Base-by-base conservation (phyloP, 2,329 filamentous ascomycete genomes). In the Calonectria henricotiae region DNA sequence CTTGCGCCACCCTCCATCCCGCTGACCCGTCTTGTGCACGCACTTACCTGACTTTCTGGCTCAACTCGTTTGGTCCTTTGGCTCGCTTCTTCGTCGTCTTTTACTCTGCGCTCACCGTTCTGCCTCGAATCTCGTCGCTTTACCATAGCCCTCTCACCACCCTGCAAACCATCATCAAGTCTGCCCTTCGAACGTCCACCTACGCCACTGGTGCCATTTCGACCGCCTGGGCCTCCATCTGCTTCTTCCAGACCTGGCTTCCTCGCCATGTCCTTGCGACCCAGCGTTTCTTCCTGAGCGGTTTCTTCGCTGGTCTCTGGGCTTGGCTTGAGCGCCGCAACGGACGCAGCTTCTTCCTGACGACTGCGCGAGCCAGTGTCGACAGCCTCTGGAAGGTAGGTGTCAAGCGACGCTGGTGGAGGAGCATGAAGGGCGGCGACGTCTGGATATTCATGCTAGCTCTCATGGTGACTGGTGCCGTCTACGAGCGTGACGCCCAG, bases 381-480 rank as follows among this genome's bases (percentile, higher is more conserved):
- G 93, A 97, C 80, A 94, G 90, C 43, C 82, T 95, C 54, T 98
- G 95, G 94, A 97, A 97, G 85, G 94, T 97, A 0, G 95, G 95
- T n/a, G 90, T 93, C 66, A 98, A 98, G 90, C 87, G 92, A 39
- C 89, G 94, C 1, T 94, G 94, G 90, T 98, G 96, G 94, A 90
- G 89, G 73, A 94, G 94, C 12, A 88, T 96, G 80, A 90, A 88
- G 77, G 93, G 94, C 43, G 95, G 95, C 0, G 96, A 98, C 82
- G 90, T 98, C 5, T 89, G 92, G 84, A 85, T 98, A 4, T 95
- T 98, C 78, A 92, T 96, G 17, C 82, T 90, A 20, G 93, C 94
- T 58, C 86, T 98, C 83, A 93, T 94, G 76, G 82, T 95, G 20
- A 90, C 95, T 20, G 94, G 95, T 67, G 89, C 89, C 9, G 90